These are phyloP conservation scores for Syncephalastrum contaminatum DNA, from an alignment of 371 early-diverging fungal genomes.

Conservation along the genomic window DNA sequence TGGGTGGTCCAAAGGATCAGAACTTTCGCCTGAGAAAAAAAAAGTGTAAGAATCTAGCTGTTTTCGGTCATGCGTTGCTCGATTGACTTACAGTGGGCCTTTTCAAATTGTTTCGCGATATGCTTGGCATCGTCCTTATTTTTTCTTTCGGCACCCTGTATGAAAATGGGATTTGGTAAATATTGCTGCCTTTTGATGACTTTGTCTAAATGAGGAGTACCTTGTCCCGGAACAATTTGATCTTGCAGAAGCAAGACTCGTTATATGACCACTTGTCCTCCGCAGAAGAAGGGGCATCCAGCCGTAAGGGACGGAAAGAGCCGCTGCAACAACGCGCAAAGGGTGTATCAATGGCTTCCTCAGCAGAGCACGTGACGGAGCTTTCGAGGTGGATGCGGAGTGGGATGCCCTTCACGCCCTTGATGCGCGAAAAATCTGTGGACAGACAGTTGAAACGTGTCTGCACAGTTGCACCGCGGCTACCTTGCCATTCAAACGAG, in stretches of 20 bases:
- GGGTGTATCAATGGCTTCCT: conserved; percentile 39
- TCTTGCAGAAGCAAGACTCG: conserved; percentile 36
- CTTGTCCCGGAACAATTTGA: conserved; percentile 72
- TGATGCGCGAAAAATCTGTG: conserved; percentile 71
- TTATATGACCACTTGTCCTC: neutral
- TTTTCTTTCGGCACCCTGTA: conserved; percentile 63
- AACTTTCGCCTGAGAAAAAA: conserved; percentile 13
- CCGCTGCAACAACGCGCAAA: too few species aligned
- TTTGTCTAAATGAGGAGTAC: conserved; percentile 10
- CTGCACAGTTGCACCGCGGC: conserved; percentile 57
- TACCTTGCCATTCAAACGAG: conserved; percentile 63
- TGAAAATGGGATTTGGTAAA: neutral
- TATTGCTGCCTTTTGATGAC: too few species aligned
- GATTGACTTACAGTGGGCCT: conserved; percentile 8
- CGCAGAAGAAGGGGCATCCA: too few species aligned
- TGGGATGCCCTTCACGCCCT: conserved; percentile 75
- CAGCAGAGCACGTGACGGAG: neutral
- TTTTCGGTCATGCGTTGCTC: neutral
- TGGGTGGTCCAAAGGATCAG: conserved; percentile 14
- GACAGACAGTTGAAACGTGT: conserved; percentile 69
- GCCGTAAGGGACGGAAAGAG: too few species aligned
- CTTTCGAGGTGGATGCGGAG: conserved; percentile 62
- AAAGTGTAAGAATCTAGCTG: conserved; percentile 1
- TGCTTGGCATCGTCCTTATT: conserved; percentile 71
- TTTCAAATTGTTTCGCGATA: conserved; percentile 29